Evolutionary conservation across 2,329 filamentous ascomycete species (phyloP).

Genomic region (Mollisia scopiformis): DNA sequence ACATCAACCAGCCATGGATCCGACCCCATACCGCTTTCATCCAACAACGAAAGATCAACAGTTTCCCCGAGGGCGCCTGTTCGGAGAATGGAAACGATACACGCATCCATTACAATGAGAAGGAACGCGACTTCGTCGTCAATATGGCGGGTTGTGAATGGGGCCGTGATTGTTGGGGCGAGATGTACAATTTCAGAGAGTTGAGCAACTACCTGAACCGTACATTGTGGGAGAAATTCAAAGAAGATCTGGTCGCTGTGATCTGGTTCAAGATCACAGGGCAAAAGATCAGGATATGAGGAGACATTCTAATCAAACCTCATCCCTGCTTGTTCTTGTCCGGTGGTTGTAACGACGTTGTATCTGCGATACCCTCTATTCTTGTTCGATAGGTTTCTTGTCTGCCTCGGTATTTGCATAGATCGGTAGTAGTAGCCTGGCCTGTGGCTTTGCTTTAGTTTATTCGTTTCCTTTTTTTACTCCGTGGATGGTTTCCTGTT

Average conservation of each 20-base stretch:
- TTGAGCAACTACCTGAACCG: slow-evolving; percentile 90
- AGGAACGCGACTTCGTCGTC: slow-evolving; percentile 88
- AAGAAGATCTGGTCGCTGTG: slow-evolving; percentile 65
- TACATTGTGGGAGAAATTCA: slow-evolving; percentile 76
- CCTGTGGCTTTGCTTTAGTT: not conserved
- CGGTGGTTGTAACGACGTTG: not conserved
- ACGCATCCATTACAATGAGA: slow-evolving; percentile 81
- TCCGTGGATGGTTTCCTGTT: not conserved
- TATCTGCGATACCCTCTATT: slow-evolving; percentile 18
- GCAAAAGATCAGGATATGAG: slow-evolving; percentile 40
- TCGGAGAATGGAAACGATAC: slow-evolving; percentile 75
- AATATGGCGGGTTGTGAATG: slow-evolving; percentile 99
- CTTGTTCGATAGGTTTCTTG: slow-evolving; percentile 9
- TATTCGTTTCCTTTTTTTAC: not conserved
- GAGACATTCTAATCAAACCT: not conserved
- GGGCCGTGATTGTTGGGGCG: slow-evolving; percentile 95
- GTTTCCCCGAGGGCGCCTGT: slow-evolving; percentile 90
- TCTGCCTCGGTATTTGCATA: not conserved
- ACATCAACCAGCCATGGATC: slow-evolving; percentile 90
- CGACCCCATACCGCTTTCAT: slow-evolving; percentile 87
- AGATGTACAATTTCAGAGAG: slow-evolving; percentile 95
- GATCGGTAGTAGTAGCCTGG: not conserved
- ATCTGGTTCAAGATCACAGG: slow-evolving; percentile 68
- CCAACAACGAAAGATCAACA: slow-evolving; percentile 90
- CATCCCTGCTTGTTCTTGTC: not conserved